phyloP scores from a whole-genome alignment of 306 rosid genomes.

The Ochetophila trinervis region DNA sequence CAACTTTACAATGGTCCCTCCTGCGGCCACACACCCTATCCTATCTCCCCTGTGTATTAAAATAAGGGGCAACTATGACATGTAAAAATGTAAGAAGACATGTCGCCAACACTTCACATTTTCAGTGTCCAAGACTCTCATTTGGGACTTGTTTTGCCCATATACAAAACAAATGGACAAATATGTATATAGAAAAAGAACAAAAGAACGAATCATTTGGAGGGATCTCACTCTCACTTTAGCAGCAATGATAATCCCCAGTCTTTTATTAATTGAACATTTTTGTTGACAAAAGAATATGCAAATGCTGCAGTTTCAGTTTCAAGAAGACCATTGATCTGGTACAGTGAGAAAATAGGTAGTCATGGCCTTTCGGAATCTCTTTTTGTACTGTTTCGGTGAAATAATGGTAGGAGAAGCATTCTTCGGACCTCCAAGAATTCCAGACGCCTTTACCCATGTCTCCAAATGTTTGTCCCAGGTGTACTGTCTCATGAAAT shows the following conservation, averaged over 20 bases:
- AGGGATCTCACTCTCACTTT: conserved; percentile 30
- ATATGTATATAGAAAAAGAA: background rate
- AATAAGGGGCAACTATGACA: background rate
- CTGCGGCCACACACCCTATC: too few relatives aligned
- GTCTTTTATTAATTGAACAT: conserved; percentile 20
- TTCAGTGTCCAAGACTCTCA: conserved; percentile 3
- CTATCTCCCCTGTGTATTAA: too few relatives aligned
- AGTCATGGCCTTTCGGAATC: conserved; percentile 97
- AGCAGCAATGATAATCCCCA: conserved; percentile 34
- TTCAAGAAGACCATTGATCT: conserved; percentile 71
- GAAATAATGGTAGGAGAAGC: conserved; percentile 90
- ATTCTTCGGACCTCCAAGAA: conserved; percentile 86
- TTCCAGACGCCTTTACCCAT: conserved; percentile 93
- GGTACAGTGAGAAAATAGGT: conserved; percentile 90
- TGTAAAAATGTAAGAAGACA: background rate
- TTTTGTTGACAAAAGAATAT: conserved; percentile 36
- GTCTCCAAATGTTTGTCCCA: conserved; percentile 99
- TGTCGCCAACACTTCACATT: conserved; percentile 14
- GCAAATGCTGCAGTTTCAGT: background rate
- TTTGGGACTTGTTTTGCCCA: conserved; percentile 13
- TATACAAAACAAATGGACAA: conserved; percentile 18
- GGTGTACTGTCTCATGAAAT: conserved; percentile 96
- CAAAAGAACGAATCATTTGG: conserved; percentile 19
- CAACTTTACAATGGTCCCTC: background rate
- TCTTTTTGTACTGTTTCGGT: conserved; percentile 89